phyloP scores from a whole-genome alignment of 2,329 filamentous ascomycete species.

The Endoconidiophora laricicola region DNA sequence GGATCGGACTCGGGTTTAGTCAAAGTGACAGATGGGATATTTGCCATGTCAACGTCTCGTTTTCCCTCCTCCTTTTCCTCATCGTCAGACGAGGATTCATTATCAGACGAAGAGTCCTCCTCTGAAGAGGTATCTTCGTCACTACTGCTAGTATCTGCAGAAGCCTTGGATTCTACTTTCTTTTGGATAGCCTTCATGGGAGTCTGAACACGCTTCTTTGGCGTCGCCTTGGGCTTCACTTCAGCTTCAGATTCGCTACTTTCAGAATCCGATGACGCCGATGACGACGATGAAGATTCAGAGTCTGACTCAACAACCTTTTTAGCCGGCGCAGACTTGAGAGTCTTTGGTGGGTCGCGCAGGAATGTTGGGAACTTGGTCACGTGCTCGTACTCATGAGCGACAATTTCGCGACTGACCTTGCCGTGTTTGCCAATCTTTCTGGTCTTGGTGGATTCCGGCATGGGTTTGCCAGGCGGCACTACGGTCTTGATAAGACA shows the following conservation, averaged over 20 bases:
- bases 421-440: conserved; percentile 44
- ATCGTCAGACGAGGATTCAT: conserved; percentile 13
- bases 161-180: background rate
- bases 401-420: conserved; percentile 37
- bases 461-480: conserved; percentile 28
- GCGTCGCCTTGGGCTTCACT: conserved; percentile 9
- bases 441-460: conserved; percentile 31
- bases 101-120: conserved; percentile 3
- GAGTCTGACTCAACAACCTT: conserved; percentile 15
- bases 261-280: conserved; percentile 4
- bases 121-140: conserved; percentile 16
- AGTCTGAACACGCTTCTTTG: conserved; percentile 15
- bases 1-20: conserved; percentile 6
- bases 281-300: background rate
- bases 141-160: conserved; percentile 14
- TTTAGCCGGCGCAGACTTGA: conserved; percentile 14
- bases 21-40: background rate
- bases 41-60: background rate
- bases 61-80: conserved; percentile 16
- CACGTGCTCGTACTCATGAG: conserved; percentile 84
- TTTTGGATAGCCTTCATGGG: conserved; percentile 11
- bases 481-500: conserved; percentile 72
- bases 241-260: conserved; percentile 5
- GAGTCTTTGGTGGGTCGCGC: conserved; percentile 28
- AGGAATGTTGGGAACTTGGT: conserved; percentile 71